Evolutionary conservation across 768 basidiomycete species (phyloP), one percentile per base, ranked within the genome.

Genomic region (Gelatoporia subvermispora): DNA sequence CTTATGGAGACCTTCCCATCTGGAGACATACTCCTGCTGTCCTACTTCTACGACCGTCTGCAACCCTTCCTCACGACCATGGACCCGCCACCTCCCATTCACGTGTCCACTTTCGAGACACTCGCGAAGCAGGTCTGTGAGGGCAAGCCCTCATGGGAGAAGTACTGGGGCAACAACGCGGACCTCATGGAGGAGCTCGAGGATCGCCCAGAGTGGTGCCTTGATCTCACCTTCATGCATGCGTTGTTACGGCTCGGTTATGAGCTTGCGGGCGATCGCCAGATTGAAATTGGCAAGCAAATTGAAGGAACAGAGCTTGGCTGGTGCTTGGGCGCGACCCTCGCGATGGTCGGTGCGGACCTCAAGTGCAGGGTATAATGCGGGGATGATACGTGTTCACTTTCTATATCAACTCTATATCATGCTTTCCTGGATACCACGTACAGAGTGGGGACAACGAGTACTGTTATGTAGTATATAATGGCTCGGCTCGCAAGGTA

Each of bases 11-110:
- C 90, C 9, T 97, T 97, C 79, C 80, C 86, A 1, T 68, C 74
- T 9, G 95, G 95, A 50, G 84, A 84, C 60, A 76, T 95, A 53
- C 79, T 95, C 22, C 80, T 95, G n/a, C 77, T 99, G 2, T 96
- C 93, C 20, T 99, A 98, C 76, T 99, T 98, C 71, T 96, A 93
- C 71, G 96, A 98, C 73, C 88, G 96, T 34, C 75, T 95, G 49
- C 68, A 75, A 22, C 95, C 93, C 0, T 79, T 99, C 50, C 70
- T 93, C 42, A 67, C 68, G 43, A 50, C 59, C 2, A 47, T 62
- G 28, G 43, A 55, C 24, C n/a, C 53, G 37, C 23, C 35, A n/a
- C 16, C 68, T 62, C 67, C 58, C 41, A 58, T 23, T 53, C 43
- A 18, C 1, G 69, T 93, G 10, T 70, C 77, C 35, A 75, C 75